A percentile compares a stretch with the other conserved stretches of the same genome.
Evolutionary conservation across 305 asterid genomes (phyloP).

Genomic region (Ajuga reptans): DNA sequence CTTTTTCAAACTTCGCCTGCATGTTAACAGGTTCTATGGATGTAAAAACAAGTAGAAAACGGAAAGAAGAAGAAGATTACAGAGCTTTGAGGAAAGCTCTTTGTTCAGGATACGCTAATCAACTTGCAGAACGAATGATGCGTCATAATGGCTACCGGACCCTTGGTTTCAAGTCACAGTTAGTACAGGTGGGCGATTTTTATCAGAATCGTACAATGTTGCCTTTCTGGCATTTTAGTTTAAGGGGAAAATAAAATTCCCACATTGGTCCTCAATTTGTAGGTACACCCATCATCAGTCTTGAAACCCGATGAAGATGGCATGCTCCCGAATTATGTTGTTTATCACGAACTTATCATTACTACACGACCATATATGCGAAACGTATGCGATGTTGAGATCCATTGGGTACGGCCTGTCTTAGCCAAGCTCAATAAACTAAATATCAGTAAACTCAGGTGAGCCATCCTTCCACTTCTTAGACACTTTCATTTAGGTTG

Average conservation of each 20-base stretch:
- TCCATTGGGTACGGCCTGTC: constrained; percentile 72
- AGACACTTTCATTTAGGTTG: neutral
- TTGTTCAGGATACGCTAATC: constrained; percentile 78
- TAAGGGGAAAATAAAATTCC: neutral
- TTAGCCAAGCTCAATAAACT: constrained; percentile 59
- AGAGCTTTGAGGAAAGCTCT: constrained; percentile 73
- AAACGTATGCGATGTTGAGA: constrained; percentile 76
- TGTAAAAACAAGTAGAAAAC: constrained; percentile 48
- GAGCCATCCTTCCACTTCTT: neutral
- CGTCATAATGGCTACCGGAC: constrained; percentile 89
- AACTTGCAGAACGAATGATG: constrained; percentile 89
- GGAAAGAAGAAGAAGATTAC: constrained; percentile 54
- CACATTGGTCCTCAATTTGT: constrained; percentile 13
- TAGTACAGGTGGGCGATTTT: constrained; percentile 60
- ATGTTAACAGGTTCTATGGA: constrained; percentile 53
- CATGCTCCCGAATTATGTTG: constrained; percentile 72
- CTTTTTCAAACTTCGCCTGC: too few relatives aligned
- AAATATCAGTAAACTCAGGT: constrained; percentile 68
- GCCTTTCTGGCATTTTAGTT: neutral
- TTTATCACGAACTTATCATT: constrained; percentile 73
- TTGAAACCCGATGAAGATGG: constrained; percentile 78
- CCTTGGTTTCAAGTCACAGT: constrained; percentile 80
- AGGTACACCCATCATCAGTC: constrained; percentile 90
- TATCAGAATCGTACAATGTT: constrained; percentile 5
- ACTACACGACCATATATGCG: constrained; percentile 86